These are phyloP conservation scores for Leptomonas seymouri DNA, from an alignment of 208 protist genomes.

Conservation along the genomic window DNA sequence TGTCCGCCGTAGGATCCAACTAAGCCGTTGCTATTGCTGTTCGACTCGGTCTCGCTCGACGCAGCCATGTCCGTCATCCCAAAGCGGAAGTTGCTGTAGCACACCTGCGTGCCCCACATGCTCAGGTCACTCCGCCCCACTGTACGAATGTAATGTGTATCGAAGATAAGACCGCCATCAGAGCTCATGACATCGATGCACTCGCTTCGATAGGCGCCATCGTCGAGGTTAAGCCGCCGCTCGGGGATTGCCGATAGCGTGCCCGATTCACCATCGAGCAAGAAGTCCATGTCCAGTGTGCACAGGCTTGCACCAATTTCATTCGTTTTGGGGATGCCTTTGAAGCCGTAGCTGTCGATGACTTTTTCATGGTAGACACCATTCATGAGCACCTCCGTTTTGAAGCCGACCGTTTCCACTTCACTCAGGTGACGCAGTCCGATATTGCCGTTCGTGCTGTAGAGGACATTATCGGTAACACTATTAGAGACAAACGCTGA, in stretches of 20 bases:
- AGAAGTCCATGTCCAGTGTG: conserved; percentile 67
- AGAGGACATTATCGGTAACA: conserved; percentile 86
- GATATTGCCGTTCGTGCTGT: conserved; percentile 85
- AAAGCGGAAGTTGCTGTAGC: conserved; percentile 75
- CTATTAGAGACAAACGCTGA: conserved; percentile 78
- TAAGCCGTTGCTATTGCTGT: conserved; percentile 9
- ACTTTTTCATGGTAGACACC: conserved; percentile 69
- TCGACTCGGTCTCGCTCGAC: conserved; percentile 18
- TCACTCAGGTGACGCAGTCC: conserved; percentile 81
- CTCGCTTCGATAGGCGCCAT: conserved; percentile 75
- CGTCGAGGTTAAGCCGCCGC: conserved; percentile 60
- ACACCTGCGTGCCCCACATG: conserved; percentile 73
- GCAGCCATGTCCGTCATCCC: conserved; percentile 5
- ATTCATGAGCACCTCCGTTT: conserved; percentile 79
- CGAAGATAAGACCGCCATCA: conserved; percentile 82
- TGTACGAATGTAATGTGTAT: conserved; percentile 67
- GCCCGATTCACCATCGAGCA: conserved; percentile 82
- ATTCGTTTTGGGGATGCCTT: conserved; percentile 29
- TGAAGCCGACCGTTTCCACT: conserved; percentile 70
- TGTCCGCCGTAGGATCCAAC: conserved; percentile 5
- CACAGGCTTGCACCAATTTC: conserved; percentile 76
- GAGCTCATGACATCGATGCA: conserved; percentile 80
- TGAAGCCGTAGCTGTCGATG: conserved; percentile 15
- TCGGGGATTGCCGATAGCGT: conserved; percentile 69
- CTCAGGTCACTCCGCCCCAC: conserved; percentile 65